Conservation (phyloP, 2,329 filamentous ascomycete genomes). For the Hymenoscyphus fraxineus region DNA sequence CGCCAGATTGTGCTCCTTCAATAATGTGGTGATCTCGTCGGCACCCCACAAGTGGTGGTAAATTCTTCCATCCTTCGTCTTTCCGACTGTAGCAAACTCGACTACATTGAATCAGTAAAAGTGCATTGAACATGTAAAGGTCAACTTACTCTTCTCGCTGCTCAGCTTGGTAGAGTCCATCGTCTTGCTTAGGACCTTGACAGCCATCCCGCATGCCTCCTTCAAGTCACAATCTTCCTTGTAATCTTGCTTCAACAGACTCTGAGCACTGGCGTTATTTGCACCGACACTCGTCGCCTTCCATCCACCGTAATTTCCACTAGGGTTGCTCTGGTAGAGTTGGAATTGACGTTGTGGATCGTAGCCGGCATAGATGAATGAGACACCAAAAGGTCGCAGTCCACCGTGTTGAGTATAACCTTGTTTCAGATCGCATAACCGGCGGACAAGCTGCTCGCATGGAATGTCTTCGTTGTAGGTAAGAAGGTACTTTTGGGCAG, state of each 20-base stretch:
- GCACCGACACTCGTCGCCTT: slow-evolving; percentile 97
- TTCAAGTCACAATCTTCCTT: slow-evolving; percentile 96
- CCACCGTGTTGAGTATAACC: slow-evolving; percentile 99
- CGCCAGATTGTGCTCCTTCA: slow-evolving; percentile 93
- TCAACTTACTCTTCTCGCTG: slow-evolving; percentile 89
- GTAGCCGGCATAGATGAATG: slow-evolving; percentile 99
- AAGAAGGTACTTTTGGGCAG: slow-evolving; percentile 93
- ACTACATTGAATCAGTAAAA: slow-evolving; percentile 51
- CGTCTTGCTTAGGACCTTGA: slow-evolving; percentile 99
- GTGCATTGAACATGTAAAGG: not conserved
- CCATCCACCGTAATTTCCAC: slow-evolving; percentile 98
- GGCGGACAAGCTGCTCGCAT: slow-evolving; percentile 95
- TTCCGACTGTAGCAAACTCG: slow-evolving; percentile 96
- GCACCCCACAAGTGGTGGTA: slow-evolving; percentile 97
- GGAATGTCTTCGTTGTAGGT: slow-evolving; percentile 99
- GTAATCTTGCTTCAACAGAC: slow-evolving; percentile 97
- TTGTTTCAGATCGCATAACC: slow-evolving; percentile 96
- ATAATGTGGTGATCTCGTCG: slow-evolving; percentile 88
- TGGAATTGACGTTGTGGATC: slow-evolving; percentile 96
- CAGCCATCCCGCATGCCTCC: slow-evolving; percentile 94
- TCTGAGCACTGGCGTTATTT: slow-evolving; percentile 97
- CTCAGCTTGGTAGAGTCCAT: slow-evolving; percentile 99
- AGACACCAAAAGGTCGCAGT: slow-evolving; percentile 95
- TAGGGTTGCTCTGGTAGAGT: slow-evolving; percentile 98
- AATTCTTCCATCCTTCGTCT: slow-evolving; percentile 91